These are phyloP conservation scores for Prunus mongolica DNA, from an alignment of 306 rosid species.

Conservation along the genomic window DNA sequence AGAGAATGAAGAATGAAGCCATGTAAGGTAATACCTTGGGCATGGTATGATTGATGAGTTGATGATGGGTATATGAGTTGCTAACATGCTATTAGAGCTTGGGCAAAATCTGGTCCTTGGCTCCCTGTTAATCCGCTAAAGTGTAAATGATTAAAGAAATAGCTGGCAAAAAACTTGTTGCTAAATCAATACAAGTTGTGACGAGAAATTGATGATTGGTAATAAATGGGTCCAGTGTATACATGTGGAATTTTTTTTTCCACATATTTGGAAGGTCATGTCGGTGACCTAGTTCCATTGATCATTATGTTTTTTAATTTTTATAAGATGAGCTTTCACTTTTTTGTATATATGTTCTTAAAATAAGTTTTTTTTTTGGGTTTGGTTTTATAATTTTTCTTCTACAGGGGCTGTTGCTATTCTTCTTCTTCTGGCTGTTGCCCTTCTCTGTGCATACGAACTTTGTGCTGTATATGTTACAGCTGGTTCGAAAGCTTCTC, in stretches of 20 bases:
- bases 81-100: neutral
- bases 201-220: neutral
- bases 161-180: neutral
- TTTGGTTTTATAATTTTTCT: slow-evolving; percentile 10
- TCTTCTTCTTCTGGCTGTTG: slow-evolving; percentile 95
- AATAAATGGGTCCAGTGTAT: neutral
- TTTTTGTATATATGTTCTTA: neutral
- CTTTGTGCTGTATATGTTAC: slow-evolving; percentile 99
- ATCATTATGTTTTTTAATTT: neutral
- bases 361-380: neutral
- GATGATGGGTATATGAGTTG: neutral
- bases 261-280: neutral
- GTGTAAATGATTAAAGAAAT: neutral
- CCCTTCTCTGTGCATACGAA: slow-evolving; percentile 92
- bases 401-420: slow-evolving; percentile 89
- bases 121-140: neutral
- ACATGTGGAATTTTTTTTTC: neutral
- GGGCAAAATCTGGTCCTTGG: neutral
- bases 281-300: neutral
- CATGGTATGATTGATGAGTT: neutral
- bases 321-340: neutral
- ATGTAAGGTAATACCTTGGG: neutral
- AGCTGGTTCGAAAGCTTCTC: slow-evolving; percentile 92
- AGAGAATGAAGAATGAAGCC: neutral
- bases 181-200: neutral